Evolutionary conservation across 163 green algal genomes (phyloP), one percentile per base, ranked within the genome.

Genomic region (Botryococcus braunii): DNA sequence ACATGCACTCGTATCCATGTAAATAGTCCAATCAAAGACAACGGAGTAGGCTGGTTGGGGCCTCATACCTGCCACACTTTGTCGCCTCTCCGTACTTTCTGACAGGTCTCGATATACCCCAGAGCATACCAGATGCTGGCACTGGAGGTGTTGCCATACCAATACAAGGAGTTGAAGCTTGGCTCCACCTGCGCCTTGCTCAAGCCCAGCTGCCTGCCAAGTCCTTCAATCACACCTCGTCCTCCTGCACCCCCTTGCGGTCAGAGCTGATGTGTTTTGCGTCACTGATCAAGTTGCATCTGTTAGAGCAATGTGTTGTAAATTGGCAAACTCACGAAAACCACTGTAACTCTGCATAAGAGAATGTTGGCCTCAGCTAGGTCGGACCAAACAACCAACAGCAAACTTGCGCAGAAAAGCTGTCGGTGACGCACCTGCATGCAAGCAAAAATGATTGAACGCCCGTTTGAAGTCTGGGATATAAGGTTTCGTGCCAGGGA

Each of bases 401-500:
- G 46, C 21, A 55, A 55, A 21, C 17, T 27, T 55, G 7, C 23
- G 50, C 50, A 21, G 23, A 61, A 9, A 25, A 25, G 25, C 17
- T 9, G 23, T 25, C 23, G 25, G 34, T 7, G 50, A 25, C 62
- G 3, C 66, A 74, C 70, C 70, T 47, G 70, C 70, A 64, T 92
- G 85, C 58, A 92, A 79, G 73, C 88, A 94, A 59, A 94, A 94
- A 69, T 94, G 87, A 60, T 94, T 61, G 57, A 94, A 95, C 11
- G 87, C 87, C 36, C 81, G 69, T 55, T 70, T 85, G 74, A 94
- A 94, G 76, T 94, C 80, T 13, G 87, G 87, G 23, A 91, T 71
- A 79, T 94, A 94, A 41, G 77, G 60, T 39, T 81, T 79, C 36
- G 85, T 32, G 27, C 74, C 71, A 31, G 67, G 46, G 32, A 0